These are phyloP conservation scores for Phalaenopsis equestris DNA, from an alignment of 106 monocot genomes.

Conservation along the genomic window DNA sequence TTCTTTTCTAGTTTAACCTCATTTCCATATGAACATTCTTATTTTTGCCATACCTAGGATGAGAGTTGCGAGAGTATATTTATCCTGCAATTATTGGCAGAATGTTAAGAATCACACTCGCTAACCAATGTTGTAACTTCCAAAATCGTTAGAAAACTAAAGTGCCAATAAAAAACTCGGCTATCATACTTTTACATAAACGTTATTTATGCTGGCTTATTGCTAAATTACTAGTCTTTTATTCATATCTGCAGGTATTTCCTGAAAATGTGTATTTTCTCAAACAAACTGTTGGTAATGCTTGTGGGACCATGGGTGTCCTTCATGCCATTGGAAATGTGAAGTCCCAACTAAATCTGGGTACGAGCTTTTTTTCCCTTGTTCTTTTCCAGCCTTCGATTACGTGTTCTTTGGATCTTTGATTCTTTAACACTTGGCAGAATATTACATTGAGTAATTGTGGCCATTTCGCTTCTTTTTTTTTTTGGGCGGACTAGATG, in stretches of 20 bases:
- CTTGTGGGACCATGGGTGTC: slow-evolving; percentile 72
- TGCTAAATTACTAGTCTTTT: slow-evolving; percentile 1
- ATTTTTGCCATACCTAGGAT: background rate
- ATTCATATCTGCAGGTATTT: slow-evolving; percentile 25
- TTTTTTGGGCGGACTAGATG: background rate
- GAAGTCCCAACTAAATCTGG: slow-evolving; percentile 39
- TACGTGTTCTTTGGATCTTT: background rate
- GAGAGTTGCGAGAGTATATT: background rate
- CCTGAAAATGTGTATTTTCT: slow-evolving; percentile 44
- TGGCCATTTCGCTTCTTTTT: background rate
- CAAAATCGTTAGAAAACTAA: background rate
- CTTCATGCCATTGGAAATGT: slow-evolving; percentile 75
- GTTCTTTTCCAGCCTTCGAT: background rate
- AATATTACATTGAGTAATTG: background rate
- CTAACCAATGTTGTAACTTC: background rate
- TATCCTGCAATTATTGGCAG: background rate
- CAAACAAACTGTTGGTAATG: slow-evolving; percentile 70
- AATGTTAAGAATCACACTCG: background rate
- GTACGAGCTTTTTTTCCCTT: slow-evolving; percentile 19
- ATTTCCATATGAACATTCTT: background rate
- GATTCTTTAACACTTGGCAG: background rate
- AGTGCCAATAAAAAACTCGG: background rate
- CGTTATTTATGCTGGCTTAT: background rate
- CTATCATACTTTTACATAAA: background rate
- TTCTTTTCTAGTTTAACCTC: background rate